Evolutionary conservation across 495 filamentous ascomycete genomes (phyloP).

Genomic region (Neurospora sp.): DNA sequence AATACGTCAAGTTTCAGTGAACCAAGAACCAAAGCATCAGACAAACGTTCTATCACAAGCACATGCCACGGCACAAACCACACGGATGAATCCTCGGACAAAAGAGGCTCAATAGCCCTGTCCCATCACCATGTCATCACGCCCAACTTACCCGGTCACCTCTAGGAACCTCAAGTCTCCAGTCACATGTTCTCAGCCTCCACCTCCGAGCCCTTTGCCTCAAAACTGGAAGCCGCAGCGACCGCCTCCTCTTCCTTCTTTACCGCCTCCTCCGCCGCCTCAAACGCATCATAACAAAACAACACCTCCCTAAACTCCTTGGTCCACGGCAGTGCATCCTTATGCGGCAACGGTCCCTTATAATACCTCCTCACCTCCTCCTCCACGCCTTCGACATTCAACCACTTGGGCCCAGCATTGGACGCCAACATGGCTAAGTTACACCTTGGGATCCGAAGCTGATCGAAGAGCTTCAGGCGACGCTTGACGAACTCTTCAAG

Average conservation of each 20-base stretch:
- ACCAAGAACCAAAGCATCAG: background rate
- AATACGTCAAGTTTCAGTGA: background rate
- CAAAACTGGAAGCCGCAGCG: background rate
- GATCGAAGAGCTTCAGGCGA: constrained; percentile 17
- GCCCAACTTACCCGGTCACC: background rate
- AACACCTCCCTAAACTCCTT: constrained; percentile 15
- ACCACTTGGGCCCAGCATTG: constrained; percentile 15
- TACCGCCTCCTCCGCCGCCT: constrained; percentile 8
- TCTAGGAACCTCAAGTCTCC: background rate
- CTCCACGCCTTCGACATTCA: constrained; percentile 17
- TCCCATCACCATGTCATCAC: background rate
- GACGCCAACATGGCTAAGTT: constrained; percentile 25
- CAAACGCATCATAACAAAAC: constrained; percentile 20
- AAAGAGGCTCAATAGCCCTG: background rate
- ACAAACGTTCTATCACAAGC: background rate
- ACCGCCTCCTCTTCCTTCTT: background rate
- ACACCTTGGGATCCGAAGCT: constrained; percentile 19
- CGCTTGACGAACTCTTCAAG: background rate
- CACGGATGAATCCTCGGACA: background rate
- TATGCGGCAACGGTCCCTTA: constrained; percentile 15
- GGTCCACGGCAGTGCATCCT: constrained; percentile 11
- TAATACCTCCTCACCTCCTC: constrained; percentile 22
- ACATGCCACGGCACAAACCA: background rate
- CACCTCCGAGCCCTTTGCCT: background rate
- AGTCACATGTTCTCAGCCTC: background rate